Conservation (phyloP, 257 asterid genomes). For the Penstemon newberryi region DNA sequence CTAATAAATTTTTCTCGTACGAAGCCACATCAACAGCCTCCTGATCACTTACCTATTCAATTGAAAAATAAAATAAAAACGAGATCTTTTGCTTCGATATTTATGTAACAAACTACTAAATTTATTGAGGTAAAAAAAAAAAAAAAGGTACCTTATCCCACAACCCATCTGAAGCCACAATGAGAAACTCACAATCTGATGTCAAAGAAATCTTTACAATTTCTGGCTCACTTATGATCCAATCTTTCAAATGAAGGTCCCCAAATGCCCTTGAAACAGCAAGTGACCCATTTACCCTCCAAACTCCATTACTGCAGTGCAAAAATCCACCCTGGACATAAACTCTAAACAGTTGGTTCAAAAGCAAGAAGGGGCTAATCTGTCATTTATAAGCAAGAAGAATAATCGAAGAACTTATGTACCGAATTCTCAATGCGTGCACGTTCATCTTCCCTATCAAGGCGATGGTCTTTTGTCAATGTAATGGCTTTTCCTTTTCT, state of each 20-base stretch:
- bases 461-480: constrained; percentile 52
- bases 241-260: constrained; percentile 46
- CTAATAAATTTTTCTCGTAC: constrained; percentile 25
- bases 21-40: constrained; percentile 52
- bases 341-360: neutral
- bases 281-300: constrained; percentile 55
- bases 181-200: constrained; percentile 45
- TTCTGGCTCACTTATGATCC: constrained; percentile 54
- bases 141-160: constrained; percentile 47
- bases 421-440: constrained; percentile 45
- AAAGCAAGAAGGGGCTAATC: neutral
- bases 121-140: neutral
- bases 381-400: neutral
- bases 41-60: constrained; percentile 42
- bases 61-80: neutral
- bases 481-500: constrained; percentile 40
- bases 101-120: neutral
- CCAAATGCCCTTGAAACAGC: constrained; percentile 61
- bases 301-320: constrained; percentile 42
- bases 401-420: neutral
- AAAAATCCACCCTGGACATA: constrained; percentile 44
- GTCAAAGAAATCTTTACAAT: constrained; percentile 37
- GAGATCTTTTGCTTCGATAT: neutral
- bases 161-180: constrained; percentile 58
- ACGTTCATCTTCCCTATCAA: constrained; percentile 45